phyloP scores from a whole-genome alignment of 768 basidiomycete genomes.

The Fomitopsis pulvina region DNA sequence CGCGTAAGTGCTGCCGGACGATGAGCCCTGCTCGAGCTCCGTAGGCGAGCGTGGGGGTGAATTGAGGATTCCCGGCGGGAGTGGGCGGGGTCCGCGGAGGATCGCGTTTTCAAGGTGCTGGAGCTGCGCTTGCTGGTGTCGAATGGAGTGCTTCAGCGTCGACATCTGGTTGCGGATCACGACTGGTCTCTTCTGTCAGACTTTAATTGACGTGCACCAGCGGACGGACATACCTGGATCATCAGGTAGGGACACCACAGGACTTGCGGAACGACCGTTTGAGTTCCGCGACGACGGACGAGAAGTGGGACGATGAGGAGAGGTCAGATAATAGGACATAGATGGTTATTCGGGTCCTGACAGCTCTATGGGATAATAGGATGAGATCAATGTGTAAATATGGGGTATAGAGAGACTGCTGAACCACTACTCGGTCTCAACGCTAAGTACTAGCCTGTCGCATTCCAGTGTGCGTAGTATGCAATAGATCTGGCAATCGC shows the following conservation, averaged over 20 bases:
- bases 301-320: conserved; percentile 31
- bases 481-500: no score
- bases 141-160: conserved; percentile 72
- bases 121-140: conserved; percentile 79
- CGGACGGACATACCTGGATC: conserved; percentile 51
- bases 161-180: conserved; percentile 75
- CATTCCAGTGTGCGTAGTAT: no score
- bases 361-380: no score
- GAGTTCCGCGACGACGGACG: conserved; percentile 46
- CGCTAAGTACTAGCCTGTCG: no score
- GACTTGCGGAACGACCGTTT: conserved; percentile 43
- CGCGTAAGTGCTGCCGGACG: conserved; percentile 15
- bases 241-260: conserved; percentile 42
- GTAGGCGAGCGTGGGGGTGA: conserved; percentile 33
- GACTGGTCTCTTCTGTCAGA: conserved; percentile 35
- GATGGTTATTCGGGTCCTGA: background rate
- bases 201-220: background rate
- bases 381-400: no score
- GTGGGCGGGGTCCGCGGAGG: conserved; percentile 59
- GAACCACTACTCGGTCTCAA: no score
- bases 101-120: conserved; percentile 63
- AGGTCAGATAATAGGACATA: conserved; percentile 16
- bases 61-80: conserved; percentile 33
- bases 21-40: conserved; percentile 16
- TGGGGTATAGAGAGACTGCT: no score